phyloP scores from a whole-genome alignment of 257 asterid genomes.

The Schizonepeta tenuifolia region DNA sequence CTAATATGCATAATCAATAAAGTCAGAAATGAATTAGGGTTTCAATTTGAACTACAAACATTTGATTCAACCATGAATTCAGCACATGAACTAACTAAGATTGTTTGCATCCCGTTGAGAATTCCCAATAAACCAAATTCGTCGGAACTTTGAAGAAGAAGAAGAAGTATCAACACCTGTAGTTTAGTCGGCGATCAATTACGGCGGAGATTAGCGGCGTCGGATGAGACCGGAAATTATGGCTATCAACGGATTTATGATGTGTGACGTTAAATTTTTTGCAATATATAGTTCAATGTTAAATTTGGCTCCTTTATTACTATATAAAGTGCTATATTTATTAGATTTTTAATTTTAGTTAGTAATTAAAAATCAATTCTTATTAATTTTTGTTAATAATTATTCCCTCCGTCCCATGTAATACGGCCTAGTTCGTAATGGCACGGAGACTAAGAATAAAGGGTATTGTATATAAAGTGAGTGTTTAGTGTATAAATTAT shows the following conservation, averaged over 20 bases:
- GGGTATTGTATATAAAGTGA: too few relatives aligned
- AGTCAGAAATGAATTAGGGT: not conserved
- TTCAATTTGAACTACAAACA: not conserved
- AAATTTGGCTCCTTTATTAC: conserved; percentile 17
- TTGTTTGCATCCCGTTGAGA: not conserved
- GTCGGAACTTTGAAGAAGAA: not conserved
- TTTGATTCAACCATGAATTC: not conserved
- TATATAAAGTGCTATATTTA: too few relatives aligned
- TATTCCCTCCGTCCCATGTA: too few relatives aligned
- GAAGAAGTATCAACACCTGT: conserved; percentile 16
- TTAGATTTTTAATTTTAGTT: too few relatives aligned
- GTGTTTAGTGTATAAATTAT: too few relatives aligned
- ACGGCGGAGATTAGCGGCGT: conserved; percentile 24
- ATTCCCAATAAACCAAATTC: not conserved
- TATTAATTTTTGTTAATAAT: too few relatives aligned
- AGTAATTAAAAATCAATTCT: too few relatives aligned
- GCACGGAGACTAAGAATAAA: too few relatives aligned
- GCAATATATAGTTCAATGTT: too few relatives aligned
- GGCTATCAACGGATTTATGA: conserved; percentile 22
- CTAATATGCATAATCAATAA: not conserved
- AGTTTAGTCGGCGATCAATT: conserved; percentile 12
- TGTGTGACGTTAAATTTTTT: too few relatives aligned
- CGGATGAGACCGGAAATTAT: conserved; percentile 26
- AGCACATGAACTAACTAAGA: not conserved
- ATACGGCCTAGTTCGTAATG: too few relatives aligned